Evolutionary conservation across 2,329 filamentous ascomycete genomes (phyloP).

Genomic region (Colletotrichum liaoningense): DNA sequence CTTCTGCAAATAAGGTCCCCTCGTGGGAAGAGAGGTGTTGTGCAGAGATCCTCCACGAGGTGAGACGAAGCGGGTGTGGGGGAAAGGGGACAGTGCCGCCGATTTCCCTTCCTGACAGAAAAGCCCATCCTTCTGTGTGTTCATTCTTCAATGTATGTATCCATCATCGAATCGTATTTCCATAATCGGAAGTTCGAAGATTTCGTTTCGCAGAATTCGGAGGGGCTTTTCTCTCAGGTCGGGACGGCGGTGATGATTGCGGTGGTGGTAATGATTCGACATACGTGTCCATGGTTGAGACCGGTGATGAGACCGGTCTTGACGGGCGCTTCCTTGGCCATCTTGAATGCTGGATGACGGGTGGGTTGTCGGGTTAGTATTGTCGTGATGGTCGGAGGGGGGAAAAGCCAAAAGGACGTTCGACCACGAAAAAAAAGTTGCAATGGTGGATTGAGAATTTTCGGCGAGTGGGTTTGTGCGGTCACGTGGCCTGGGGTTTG

Average conservation of each 20-base stretch:
- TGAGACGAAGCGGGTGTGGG: conserved; percentile 62
- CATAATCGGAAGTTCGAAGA: not conserved
- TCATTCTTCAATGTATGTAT: not conserved
- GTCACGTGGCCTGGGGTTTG: conserved; percentile 41
- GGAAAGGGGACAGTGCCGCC: not conserved
- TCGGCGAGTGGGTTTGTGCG: conserved; percentile 38
- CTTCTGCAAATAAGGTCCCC: conserved; percentile 57
- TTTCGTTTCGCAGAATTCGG: not conserved
- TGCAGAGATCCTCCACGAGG: conserved; percentile 81
- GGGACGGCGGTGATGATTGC: not conserved
- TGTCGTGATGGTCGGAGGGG: conserved; percentile 43
- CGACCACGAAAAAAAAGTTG: conserved; percentile 14
- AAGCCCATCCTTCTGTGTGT: not conserved
- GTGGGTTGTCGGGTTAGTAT: conserved; percentile 41
- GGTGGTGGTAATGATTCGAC: conserved; percentile 48
- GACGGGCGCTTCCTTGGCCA: conserved; percentile 70
- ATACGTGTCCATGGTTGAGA: conserved; percentile 74
- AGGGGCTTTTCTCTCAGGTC: conserved; percentile 16
- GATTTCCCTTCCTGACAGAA: not conserved
- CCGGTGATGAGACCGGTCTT: conserved; percentile 70
- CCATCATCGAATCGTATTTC: not conserved
- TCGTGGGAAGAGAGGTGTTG: conserved; percentile 43
- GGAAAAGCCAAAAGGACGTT: conserved; percentile 4
- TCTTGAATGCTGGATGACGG: conserved; percentile 50
- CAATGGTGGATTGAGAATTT: conserved; percentile 14